Percentiles rank a stretch among this genome's conserved stretches.
These are phyloP conservation scores for Monoraphidium neglectum DNA, from an alignment of 139 green algal genomes.

Conservation along the genomic window DNA sequence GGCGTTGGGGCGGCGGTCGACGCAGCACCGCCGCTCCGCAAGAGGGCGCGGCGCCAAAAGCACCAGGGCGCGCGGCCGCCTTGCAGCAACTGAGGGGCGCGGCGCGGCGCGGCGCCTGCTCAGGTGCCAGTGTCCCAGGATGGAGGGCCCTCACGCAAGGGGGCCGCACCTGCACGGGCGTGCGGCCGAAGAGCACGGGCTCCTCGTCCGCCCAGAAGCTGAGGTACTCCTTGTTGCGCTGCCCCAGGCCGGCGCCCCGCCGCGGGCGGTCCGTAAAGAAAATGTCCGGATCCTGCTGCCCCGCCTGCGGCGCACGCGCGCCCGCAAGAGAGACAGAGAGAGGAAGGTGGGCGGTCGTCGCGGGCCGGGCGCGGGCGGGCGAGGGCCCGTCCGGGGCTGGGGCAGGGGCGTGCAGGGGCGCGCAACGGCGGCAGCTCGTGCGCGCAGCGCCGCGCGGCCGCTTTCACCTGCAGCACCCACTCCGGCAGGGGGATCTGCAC, in stretches of 20 bases:
- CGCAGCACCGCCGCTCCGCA: too few relatives aligned
- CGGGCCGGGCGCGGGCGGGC: too few relatives aligned
- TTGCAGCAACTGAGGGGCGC: too few relatives aligned
- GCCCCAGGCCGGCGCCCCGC: constrained; percentile 36
- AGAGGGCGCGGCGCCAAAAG: too few relatives aligned
- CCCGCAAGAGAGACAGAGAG: not conserved
- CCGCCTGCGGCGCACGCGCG: constrained; percentile 51
- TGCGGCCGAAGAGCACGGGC: constrained; percentile 49
- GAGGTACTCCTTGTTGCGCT: constrained; percentile 84
- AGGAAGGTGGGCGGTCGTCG: too few relatives aligned
- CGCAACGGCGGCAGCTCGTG: not conserved
- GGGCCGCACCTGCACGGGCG: not conserved
- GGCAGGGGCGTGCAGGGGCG: too few relatives aligned
- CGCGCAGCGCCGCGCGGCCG: not conserved
- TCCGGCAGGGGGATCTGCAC: constrained; percentile 76
- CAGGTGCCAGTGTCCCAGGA: too few relatives aligned
- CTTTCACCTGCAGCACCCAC: constrained; percentile 81
- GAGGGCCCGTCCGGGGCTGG: too few relatives aligned
- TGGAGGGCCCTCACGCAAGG: too few relatives aligned
- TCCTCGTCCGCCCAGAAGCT: constrained; percentile 83
- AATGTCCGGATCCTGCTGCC: constrained; percentile 80
- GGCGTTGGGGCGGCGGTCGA: too few relatives aligned
- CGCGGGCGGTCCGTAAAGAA: constrained; percentile 85
- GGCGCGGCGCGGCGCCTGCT: too few relatives aligned
- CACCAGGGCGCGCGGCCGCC: too few relatives aligned